A percentile compares a stretch with the other conserved stretches of the same genome.
Evolutionary conservation across 257 asterid genomes (phyloP).

Genomic region (Solanum pennellii): DNA sequence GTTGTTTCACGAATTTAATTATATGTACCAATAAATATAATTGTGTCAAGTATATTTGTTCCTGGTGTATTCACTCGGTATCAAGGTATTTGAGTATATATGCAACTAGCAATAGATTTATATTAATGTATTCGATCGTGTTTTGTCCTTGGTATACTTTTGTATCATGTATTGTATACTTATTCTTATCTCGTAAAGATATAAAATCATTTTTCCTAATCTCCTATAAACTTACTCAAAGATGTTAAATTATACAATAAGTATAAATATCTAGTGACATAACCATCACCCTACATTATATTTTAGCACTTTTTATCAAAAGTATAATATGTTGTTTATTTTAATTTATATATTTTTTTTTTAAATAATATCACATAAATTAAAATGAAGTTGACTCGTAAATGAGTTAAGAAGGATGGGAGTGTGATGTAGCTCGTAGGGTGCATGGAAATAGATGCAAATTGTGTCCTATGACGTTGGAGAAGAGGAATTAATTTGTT

Average conservation of each 20-base stretch:
- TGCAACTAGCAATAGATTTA: background rate
- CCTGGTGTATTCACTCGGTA: background rate
- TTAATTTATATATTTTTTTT: too few relatives aligned
- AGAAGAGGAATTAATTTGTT: background rate
- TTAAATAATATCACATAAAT: background rate
- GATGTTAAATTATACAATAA: background rate
- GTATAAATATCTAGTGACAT: background rate
- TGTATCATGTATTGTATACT: background rate
- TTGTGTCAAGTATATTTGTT: too few relatives aligned
- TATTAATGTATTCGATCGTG: too few relatives aligned
- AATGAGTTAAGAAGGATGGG: background rate
- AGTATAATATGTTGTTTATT: fast-evolving
- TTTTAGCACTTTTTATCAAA: background rate
- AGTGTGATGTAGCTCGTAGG: background rate
- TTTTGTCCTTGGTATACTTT: background rate
- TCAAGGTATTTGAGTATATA: background rate
- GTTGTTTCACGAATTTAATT: too few relatives aligned
- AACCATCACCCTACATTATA: background rate
- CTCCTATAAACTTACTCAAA: background rate
- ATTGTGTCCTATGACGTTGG: background rate
- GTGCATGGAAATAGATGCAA: background rate
- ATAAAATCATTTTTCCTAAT: too few relatives aligned
- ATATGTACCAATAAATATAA: background rate
- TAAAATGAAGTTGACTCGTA: background rate
- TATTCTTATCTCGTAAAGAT: too few relatives aligned